Evolutionary conservation across 441 rosid genomes (phyloP).

Genomic region (Gossypium lobatum): DNA sequence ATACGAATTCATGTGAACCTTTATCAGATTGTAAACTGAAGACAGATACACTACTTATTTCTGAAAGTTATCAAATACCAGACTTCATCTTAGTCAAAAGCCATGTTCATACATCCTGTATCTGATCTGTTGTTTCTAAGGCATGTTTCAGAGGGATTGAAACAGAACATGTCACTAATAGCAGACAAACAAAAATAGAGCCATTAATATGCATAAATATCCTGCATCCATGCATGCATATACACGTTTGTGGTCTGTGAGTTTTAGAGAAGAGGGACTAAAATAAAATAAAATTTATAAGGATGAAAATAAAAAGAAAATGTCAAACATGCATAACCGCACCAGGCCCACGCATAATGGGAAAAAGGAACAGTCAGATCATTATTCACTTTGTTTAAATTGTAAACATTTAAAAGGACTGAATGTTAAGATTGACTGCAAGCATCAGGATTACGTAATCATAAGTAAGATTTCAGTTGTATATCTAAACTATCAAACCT

Average conservation of each 20-base stretch:
- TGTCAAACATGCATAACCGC: not conserved
- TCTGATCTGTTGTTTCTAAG: not conserved
- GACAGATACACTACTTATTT: not conserved
- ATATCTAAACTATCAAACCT: conserved; percentile 44
- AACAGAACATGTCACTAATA: not conserved
- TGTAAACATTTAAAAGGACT: not conserved
- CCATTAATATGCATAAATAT: too few species aligned
- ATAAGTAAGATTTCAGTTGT: not conserved
- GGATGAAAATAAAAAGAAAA: too few species aligned
- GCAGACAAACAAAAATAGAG: not conserved
- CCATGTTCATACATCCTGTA: not conserved
- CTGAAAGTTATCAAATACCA: not conserved
- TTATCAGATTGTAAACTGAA: not conserved
- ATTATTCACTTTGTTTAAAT: not conserved
- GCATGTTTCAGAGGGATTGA: not conserved
- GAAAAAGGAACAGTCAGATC: not conserved
- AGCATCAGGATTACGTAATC: not conserved
- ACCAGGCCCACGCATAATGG: not conserved
- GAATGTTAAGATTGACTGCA: not conserved
- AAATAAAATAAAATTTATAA: too few species aligned
- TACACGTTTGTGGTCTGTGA: too few species aligned
- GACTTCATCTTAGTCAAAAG: not conserved
- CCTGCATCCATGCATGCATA: too few species aligned
- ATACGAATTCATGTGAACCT: not conserved
- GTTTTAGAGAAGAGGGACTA: too few species aligned